Evolutionary conservation across 1,139 yeast species (phyloP).

Genomic region (Suhomyces bolitotheri): DNA sequence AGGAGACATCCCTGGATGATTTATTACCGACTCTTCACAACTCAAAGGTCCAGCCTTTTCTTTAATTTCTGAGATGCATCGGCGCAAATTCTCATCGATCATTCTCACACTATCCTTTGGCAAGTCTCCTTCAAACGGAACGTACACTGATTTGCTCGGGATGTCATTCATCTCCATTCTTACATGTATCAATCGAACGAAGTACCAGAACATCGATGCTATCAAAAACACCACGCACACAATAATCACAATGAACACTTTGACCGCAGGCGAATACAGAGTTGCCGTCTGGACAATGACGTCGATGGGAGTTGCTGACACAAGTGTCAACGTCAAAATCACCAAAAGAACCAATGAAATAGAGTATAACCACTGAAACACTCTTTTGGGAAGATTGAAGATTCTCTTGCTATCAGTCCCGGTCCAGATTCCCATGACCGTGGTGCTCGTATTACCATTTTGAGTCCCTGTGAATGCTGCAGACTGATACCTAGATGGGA

Average conservation of each 20-base stretch:
- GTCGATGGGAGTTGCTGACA: conserved; percentile 73
- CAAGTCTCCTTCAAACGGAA: conserved; percentile 68
- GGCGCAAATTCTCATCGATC: conserved; percentile 41
- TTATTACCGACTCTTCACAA: conserved; percentile 38
- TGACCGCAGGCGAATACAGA: conserved; percentile 57
- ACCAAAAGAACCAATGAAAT: conserved; percentile 54
- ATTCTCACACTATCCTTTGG: conserved; percentile 48
- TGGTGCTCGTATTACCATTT: conserved; percentile 4
- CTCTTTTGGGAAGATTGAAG: conserved; percentile 35
- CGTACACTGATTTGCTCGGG: conserved; percentile 62
- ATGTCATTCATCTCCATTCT: conserved; percentile 67
- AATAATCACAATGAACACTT: conserved; percentile 72
- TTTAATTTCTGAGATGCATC: conserved; percentile 46
- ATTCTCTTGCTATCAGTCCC: conserved; percentile 12
- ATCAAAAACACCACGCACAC: conserved; percentile 65
- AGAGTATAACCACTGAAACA: conserved; percentile 55
- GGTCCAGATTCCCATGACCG: conserved; percentile 8
- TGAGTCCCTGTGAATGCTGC: conserved; percentile 1
- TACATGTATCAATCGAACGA: conserved; percentile 56
- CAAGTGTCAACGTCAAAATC: conserved; percentile 44
- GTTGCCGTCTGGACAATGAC: conserved; percentile 65
- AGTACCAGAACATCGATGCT: conserved; percentile 47
- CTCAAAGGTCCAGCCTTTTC: conserved; percentile 53
- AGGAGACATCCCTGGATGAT: conserved; percentile 65
- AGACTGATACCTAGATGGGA: not conserved